Evolutionary conservation across 345 rosid genomes (phyloP), one percentile per base, ranked within the genome.

Genomic region (Euphorbia tirucalli): DNA sequence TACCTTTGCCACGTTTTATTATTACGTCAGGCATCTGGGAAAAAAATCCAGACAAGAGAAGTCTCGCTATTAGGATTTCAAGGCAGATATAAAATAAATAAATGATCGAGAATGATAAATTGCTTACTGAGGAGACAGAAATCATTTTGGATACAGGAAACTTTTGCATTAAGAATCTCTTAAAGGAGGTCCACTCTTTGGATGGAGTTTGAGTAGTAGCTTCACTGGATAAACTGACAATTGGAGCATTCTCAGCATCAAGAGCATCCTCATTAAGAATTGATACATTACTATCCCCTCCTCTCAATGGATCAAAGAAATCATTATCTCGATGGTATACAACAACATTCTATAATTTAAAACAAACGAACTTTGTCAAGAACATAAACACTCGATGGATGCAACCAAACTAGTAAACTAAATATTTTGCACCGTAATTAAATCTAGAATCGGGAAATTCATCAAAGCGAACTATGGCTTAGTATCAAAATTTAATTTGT

Each of bases 271-370:
- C 83, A 27, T 35, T 70, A 48, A 77, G 66, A 72, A 43, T 79
- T 64, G 58, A 73, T 27, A 71, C 76, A 58, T 79, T 75, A 30
- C 81, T 13, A 41, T 62, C 74, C 4, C 78, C 61, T 57, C 82
- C 87, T 73, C 93, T 80, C 48, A 93, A 68, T 18, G 97, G 98
- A 78, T 93, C 98, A 78, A 82, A 81, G 83, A 93, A 90, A 61
- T 84, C 81, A 54, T 74, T 79, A 70, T 64, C 68, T 52, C 65
- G 81, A 21, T 71, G 52, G 52, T 76, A 75, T 60, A 37, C 77
- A 32, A 57, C 63, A 49, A 72, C 84, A 64, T 43, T 83, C 91
- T 88, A 63, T 37, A 79, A 49, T 18, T 28, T 0, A 46, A 46
- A 10, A 56, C 57, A n/a, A 52, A 52, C 25, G 11, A 8, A 56